Conservation (phyloP, 2,329 filamentous ascomycete genomes). For the Apiospora koreana region DNA sequence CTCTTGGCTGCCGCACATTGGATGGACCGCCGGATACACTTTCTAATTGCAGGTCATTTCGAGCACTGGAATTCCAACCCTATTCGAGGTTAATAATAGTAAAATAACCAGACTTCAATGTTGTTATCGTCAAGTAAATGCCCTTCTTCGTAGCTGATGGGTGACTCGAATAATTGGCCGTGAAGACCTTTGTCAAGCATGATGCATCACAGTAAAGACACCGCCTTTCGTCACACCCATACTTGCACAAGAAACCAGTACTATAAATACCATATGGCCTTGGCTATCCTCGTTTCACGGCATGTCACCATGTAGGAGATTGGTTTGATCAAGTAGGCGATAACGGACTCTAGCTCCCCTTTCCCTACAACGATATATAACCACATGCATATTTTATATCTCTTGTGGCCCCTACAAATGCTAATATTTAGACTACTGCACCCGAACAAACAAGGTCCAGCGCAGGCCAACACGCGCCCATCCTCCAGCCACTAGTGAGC, state of each 20-base stretch:
- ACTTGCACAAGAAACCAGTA: not conserved
- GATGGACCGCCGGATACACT: not conserved
- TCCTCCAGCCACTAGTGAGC: not conserved
- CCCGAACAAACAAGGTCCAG: not conserved
- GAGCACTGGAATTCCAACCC: not conserved
- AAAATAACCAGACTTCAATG: not conserved
- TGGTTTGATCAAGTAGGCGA: not conserved
- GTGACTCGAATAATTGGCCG: not conserved
- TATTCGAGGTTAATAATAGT: not conserved
- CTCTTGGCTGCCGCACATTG: conserved; percentile 6
- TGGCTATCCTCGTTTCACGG: not conserved
- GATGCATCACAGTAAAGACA: no score
- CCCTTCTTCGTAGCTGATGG: not conserved
- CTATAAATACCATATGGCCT: not conserved
- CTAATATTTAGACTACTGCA: not conserved
- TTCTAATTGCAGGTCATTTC: conserved; percentile 5
- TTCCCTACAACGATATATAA: not conserved
- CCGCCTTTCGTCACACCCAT: not conserved
- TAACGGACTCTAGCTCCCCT: not conserved
- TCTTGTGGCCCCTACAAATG: not conserved
- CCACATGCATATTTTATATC: not conserved
- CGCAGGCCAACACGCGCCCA: not conserved
- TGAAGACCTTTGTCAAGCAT: not conserved
- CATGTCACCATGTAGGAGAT: not conserved
- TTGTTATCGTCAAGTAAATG: no score